A percentile compares a stretch with the other conserved stretches of the same genome.
These are phyloP conservation scores for Cystobasidium slooffiae DNA, from an alignment of 1,284 basidiomycete species.

Conservation along the genomic window DNA sequence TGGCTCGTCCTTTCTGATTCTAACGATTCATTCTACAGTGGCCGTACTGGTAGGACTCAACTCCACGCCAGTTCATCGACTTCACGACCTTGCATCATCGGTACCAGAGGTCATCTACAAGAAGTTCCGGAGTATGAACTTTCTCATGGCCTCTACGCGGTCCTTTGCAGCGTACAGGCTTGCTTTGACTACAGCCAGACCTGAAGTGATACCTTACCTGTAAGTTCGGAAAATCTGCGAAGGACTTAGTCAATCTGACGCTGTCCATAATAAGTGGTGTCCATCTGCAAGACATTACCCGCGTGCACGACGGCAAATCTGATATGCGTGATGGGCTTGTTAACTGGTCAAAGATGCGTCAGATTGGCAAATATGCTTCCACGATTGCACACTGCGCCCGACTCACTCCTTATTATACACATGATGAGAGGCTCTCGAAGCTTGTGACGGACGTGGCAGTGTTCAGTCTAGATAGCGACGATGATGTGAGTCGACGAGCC, in stretches of 20 bases:
- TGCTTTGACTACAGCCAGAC: conserved; percentile 51
- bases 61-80: conserved; percentile 53
- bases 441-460: conserved; percentile 47
- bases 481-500: neutral
- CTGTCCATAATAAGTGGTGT: conserved; percentile 49
- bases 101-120: conserved; percentile 51
- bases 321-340: conserved; percentile 54
- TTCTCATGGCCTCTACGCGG: conserved; percentile 52
- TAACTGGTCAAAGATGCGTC: conserved; percentile 54
- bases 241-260: neutral
- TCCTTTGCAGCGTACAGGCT: conserved; percentile 54
- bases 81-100: conserved; percentile 50
- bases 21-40: conserved; percentile 37
- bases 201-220: conserved; percentile 54
- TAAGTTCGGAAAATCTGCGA: conserved; percentile 32
- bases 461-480: conserved; percentile 36
- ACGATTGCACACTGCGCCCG: conserved; percentile 51
- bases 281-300: conserved; percentile 55
- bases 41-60: conserved; percentile 55
- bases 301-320: conserved; percentile 52
- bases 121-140: conserved; percentile 52
- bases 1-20: neutral
- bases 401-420: conserved; percentile 46
- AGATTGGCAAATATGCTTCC: conserved; percentile 51
- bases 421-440: conserved; percentile 47